These are phyloP conservation scores for Zygnema cylindricum DNA, from an alignment of 139 green algal species.

Conservation along the genomic window DNA sequence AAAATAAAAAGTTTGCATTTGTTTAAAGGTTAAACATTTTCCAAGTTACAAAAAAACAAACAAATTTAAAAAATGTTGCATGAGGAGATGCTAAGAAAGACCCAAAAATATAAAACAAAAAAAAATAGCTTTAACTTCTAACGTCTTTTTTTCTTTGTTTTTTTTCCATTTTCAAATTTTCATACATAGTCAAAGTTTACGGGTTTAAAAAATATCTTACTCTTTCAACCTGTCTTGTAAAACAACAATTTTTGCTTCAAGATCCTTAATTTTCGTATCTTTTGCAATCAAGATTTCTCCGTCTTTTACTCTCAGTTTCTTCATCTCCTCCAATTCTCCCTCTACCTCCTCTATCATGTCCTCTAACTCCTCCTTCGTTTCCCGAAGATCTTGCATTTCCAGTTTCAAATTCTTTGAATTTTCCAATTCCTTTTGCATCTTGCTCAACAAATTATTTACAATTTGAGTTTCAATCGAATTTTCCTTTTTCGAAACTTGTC, in stretches of 20 bases:
- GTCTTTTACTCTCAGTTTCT: background rate
- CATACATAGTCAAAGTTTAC: too few relatives aligned
- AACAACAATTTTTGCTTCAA: background rate
- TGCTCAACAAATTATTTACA: background rate
- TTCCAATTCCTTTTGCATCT: background rate
- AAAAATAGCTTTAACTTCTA: too few relatives aligned
- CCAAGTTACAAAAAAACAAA: too few relatives aligned
- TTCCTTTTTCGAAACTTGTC: too few relatives aligned
- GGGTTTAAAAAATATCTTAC: constrained; percentile 23
- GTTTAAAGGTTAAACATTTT: too few relatives aligned
- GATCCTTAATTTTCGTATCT: background rate
- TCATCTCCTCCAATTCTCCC: background rate
- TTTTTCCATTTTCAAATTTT: too few relatives aligned
- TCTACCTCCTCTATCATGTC: background rate
- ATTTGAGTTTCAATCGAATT: too few relatives aligned
- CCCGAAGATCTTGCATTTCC: background rate
- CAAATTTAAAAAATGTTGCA: too few relatives aligned
- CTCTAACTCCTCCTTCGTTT: background rate
- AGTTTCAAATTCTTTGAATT: background rate
- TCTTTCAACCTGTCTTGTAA: background rate
- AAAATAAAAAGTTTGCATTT: too few relatives aligned
- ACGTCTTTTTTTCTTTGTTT: too few relatives aligned
- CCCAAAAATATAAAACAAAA: too few relatives aligned
- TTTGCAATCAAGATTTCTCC: background rate
- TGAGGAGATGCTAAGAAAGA: too few relatives aligned